Conservation (phyloP, 2,329 filamentous ascomycete genomes). For the Cladosporium sp. region DNA sequence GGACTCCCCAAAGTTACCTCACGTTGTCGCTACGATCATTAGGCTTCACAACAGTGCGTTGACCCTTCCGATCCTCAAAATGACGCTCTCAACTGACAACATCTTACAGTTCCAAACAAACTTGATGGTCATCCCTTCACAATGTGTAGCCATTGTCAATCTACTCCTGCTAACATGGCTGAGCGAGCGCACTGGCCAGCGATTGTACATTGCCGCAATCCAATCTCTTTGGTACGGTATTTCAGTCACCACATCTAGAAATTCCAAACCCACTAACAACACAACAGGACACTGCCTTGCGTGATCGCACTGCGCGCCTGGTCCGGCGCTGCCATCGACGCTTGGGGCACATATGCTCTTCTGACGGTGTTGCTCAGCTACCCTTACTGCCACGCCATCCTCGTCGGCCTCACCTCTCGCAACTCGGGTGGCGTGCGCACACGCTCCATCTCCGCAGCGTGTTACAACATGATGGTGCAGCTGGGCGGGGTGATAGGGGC, state of each 20-base stretch:
- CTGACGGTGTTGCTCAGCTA: slow-evolving; percentile 44
- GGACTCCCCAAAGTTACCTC: slow-evolving; percentile 55
- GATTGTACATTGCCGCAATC: slow-evolving; percentile 49
- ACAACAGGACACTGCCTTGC: slow-evolving; percentile 38
- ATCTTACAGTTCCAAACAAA: slow-evolving; percentile 58
- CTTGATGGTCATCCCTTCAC: slow-evolving; percentile 59
- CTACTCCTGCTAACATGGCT: slow-evolving; percentile 53
- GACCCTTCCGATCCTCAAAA: too few species aligned
- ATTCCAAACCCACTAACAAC: background rate
- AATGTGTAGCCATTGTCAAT: slow-evolving; percentile 38
- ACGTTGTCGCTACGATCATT: slow-evolving; percentile 45
- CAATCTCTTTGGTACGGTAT: slow-evolving; percentile 43
- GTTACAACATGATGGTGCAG: slow-evolving; percentile 46
- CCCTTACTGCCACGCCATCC: slow-evolving; percentile 47
- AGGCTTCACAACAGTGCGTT: slow-evolving; percentile 24
- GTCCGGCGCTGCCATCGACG: slow-evolving; percentile 29
- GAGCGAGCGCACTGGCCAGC: slow-evolving; percentile 52
- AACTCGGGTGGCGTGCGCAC: slow-evolving; percentile 47
- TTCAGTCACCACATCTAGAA: slow-evolving; percentile 26
- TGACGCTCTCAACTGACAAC: background rate
- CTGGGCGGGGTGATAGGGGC: slow-evolving; percentile 48
- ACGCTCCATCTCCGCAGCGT: slow-evolving; percentile 43
- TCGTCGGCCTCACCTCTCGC: slow-evolving; percentile 45
- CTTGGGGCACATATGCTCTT: slow-evolving; percentile 42
- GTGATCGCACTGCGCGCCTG: slow-evolving; percentile 41